Evolutionary conservation across 139 green algal genomes (phyloP).

Genomic region (Microglena sp.): DNA sequence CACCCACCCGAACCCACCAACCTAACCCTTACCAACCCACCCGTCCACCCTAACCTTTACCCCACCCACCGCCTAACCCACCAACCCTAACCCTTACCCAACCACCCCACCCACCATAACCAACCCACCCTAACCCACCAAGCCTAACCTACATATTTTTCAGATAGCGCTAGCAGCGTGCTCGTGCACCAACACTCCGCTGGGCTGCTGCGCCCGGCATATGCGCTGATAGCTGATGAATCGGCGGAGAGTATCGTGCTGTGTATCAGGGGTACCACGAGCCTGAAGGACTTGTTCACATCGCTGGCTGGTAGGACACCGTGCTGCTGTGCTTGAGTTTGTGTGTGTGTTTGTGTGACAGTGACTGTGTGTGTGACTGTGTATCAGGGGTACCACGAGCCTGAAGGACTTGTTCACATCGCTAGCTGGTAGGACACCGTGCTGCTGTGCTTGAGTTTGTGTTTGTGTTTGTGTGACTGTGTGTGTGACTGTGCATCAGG

Average conservation of each 20-base stretch:
- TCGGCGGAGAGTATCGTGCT: constrained; percentile 51
- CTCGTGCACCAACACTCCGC: constrained; percentile 15
- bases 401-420: constrained; percentile 72
- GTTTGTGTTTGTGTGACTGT: too few relatives aligned
- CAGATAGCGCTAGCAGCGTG: background rate
- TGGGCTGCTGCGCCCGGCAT: constrained; percentile 70
- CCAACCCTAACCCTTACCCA: background rate
- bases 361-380: constrained; percentile 62
- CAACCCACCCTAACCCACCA: background rate
- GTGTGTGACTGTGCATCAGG: constrained; percentile 62
- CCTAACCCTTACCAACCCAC: too few relatives aligned
- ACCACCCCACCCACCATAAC: background rate
- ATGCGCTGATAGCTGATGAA: constrained; percentile 55
- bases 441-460: too few relatives aligned
- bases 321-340: background rate
- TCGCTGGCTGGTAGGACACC: constrained; percentile 46
- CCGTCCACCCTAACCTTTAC: background rate
- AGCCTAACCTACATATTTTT: background rate
- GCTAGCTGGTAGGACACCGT: constrained; percentile 40
- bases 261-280: constrained; percentile 71
- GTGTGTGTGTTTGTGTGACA: too few relatives aligned
- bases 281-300: constrained; percentile 73
- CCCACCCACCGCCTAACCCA: background rate
- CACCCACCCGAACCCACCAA: too few relatives aligned
- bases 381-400: constrained; percentile 68